These are phyloP conservation scores for Podaxis rugospora DNA, from an alignment of 768 basidiomycete genomes.

Conservation along the genomic window DNA sequence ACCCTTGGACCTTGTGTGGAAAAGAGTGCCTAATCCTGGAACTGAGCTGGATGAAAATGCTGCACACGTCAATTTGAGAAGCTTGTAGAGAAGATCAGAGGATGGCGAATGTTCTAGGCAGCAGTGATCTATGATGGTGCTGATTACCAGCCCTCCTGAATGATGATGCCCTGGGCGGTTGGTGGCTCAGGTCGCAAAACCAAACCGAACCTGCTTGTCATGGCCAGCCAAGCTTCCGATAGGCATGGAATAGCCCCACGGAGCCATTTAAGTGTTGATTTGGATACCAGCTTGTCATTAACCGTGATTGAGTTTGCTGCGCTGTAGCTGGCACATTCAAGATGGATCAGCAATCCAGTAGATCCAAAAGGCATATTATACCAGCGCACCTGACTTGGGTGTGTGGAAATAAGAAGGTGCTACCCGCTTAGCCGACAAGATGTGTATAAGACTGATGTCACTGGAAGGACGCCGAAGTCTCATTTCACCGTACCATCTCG, in stretches of 20 bases:
- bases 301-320: slow-evolving; percentile 6
- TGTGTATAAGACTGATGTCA: background rate
- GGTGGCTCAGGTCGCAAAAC: background rate
- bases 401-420: background rate
- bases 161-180: slow-evolving; percentile 1
- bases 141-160: background rate
- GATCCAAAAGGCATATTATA: background rate
- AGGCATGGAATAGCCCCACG: background rate
- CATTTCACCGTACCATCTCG: background rate
- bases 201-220: background rate
- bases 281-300: background rate
- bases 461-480: background rate
- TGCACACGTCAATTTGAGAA: background rate
- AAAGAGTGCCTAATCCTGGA: background rate
- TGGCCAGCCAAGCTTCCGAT: background rate
- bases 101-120: background rate
- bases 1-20: slow-evolving; percentile 3
- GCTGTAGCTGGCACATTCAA: background rate
- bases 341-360: background rate
- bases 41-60: background rate
- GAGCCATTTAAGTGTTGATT: background rate
- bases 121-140: background rate
- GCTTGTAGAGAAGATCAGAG: slow-evolving; percentile 7
- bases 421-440: too few relatives aligned
- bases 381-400: background rate